phyloP scores from a whole-genome alignment of 2,329 filamentous ascomycete genomes.

The Colletotrichum zoysiae region DNA sequence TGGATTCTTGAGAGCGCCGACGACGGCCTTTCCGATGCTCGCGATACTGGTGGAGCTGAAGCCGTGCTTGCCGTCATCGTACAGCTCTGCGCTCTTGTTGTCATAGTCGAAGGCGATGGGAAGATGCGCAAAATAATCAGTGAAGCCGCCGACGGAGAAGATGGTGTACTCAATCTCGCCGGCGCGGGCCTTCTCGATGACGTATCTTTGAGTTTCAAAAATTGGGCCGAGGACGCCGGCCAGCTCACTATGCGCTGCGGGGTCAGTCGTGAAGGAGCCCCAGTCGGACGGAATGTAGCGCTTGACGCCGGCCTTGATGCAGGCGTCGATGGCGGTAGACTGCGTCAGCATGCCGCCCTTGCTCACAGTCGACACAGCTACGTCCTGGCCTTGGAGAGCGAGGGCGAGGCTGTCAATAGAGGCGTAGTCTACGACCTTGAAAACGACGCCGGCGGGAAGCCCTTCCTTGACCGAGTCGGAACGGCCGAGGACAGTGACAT shows the following conservation, averaged over 20 bases:
- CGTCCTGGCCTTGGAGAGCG: conserved; percentile 69
- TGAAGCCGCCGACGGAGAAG: conserved; percentile 66
- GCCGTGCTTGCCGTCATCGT: conserved; percentile 60
- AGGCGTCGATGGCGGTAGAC: conserved; percentile 66
- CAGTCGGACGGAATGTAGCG: conserved; percentile 74
- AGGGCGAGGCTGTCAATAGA: conserved; percentile 52
- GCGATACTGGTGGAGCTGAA: conserved; percentile 63
- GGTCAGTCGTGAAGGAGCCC: conserved; percentile 49
- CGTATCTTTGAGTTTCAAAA: conserved; percentile 53
- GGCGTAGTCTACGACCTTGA: conserved; percentile 24
- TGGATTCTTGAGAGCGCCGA: conserved; percentile 59
- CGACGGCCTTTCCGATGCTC: conserved; percentile 61
- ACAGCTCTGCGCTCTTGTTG: conserved; percentile 54
- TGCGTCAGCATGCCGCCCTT: conserved; percentile 55
- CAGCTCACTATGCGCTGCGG: conserved; percentile 50
- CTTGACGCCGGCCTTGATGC: conserved; percentile 68
- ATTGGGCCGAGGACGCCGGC: conserved; percentile 65
- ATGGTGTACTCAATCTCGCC: conserved; percentile 66
- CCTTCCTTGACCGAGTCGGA: conserved; percentile 42
- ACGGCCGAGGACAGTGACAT: conserved; percentile 68
- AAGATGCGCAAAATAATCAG: conserved; percentile 66
- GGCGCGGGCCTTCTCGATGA: conserved; percentile 56
- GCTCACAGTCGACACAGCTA: conserved; percentile 64
- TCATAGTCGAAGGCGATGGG: conserved; percentile 25
- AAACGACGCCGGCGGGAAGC: conserved; percentile 17